Conservation (phyloP, 371 early-diverging fungal genomes). For the Syncephalastrum sp. region DNA sequence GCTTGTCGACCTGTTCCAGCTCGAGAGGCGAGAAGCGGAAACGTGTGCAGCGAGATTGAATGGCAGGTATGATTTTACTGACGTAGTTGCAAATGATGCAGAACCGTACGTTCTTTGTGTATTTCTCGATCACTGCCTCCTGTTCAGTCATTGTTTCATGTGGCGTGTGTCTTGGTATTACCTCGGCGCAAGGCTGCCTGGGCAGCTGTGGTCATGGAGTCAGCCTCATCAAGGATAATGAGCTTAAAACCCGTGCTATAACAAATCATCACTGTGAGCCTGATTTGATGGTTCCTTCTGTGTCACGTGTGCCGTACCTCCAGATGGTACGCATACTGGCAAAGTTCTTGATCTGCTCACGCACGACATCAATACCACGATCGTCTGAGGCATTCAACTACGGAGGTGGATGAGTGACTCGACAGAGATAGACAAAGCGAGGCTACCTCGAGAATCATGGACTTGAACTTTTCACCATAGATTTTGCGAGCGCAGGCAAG, state of each 20-base stretch:
- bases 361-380: constrained; percentile 99
- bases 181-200: constrained; percentile 95
- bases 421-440: not conserved
- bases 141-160: too few relatives aligned
- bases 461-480: constrained; percentile 76
- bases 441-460: constrained; percentile 86
- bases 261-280: not conserved
- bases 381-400: constrained; percentile 99
- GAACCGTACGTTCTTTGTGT: constrained; percentile 96
- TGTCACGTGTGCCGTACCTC: constrained; percentile 31
- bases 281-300: not conserved
- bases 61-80: constrained; percentile 97
- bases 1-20: constrained; percentile 67
- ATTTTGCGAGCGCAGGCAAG: constrained; percentile 87
- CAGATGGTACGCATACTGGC: constrained; percentile 90
- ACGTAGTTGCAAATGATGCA: constrained; percentile 99
- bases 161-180: constrained; percentile 19
- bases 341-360: constrained; percentile 98
- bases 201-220: constrained; percentile 96
- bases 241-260: constrained; percentile 82
- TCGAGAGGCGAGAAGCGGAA: constrained; percentile 96
- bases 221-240: constrained; percentile 98
- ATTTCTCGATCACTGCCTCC: constrained; percentile 93
- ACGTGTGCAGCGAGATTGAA: constrained; percentile 97
- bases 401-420: not conserved